These are phyloP conservation scores for Saraca asoca DNA, from an alignment of 331 rosid species.

Conservation along the genomic window DNA sequence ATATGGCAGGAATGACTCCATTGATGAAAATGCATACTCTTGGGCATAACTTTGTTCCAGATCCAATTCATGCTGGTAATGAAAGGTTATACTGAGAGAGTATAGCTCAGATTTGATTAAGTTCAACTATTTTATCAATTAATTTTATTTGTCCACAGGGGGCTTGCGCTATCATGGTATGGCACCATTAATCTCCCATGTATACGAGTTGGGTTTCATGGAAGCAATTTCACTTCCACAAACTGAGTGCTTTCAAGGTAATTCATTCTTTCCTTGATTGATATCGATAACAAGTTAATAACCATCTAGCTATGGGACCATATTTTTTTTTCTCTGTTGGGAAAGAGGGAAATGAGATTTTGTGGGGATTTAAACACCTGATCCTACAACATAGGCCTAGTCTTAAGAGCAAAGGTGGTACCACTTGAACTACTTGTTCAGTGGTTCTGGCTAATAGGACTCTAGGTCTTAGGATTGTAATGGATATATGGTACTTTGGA, in stretches of 20 bases:
- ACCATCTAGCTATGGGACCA: background rate
- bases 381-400: too few relatives aligned
- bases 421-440: too few relatives aligned
- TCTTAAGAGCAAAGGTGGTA: too few relatives aligned
- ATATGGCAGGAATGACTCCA: constrained; percentile 95
- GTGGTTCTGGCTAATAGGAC: too few relatives aligned
- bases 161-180: constrained; percentile 96
- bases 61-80: constrained; percentile 94
- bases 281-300: background rate
- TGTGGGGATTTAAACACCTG: too few relatives aligned
- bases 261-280: constrained; percentile 21
- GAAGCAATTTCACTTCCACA: constrained; percentile 95
- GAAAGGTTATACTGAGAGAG: background rate
- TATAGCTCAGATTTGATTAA: background rate
- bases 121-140: constrained; percentile 8
- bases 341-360: too few relatives aligned
- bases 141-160: constrained; percentile 47
- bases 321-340: too few relatives aligned
- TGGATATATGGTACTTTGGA: background rate
- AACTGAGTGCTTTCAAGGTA: constrained; percentile 84
- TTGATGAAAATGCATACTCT: constrained; percentile 98
- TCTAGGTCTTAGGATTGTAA: background rate
- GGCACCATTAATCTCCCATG: constrained; percentile 95
- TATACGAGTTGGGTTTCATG: constrained; percentile 76
- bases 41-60: constrained; percentile 89